Evolutionary conservation across 768 basidiomycete species (phyloP).

Genomic region (Zangia roseola): DNA sequence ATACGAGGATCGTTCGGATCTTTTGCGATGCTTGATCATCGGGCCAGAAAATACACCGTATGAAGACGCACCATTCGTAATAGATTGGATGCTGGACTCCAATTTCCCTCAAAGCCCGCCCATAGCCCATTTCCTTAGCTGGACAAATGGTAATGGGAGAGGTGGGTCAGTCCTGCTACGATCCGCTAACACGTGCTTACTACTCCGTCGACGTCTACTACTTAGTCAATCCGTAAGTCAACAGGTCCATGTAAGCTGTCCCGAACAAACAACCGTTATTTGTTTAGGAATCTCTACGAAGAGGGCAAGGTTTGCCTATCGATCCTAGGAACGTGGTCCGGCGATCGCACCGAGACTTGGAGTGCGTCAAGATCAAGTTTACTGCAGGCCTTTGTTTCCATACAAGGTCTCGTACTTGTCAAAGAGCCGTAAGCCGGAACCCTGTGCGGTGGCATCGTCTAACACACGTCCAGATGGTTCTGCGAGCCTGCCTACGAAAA

Average conservation of each 20-base stretch:
- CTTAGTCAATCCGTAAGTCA: constrained; percentile 70
- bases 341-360: constrained; percentile 88
- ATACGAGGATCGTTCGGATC: constrained; percentile 87
- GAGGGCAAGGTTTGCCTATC: constrained; percentile 95
- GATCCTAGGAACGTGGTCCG: constrained; percentile 89
- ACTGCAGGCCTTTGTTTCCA: constrained; percentile 89
- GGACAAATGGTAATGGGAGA: constrained; percentile 93
- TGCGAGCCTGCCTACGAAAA: constrained; percentile 95
- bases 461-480: constrained; percentile 58
- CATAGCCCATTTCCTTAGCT: constrained; percentile 85
- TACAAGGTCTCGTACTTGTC: constrained; percentile 90
- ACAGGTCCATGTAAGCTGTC: background rate
- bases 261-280: background rate
- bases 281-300: constrained; percentile 79
- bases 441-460: constrained; percentile 1
- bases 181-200: background rate
- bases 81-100: constrained; percentile 88
- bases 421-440: constrained; percentile 75
- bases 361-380: constrained; percentile 80
- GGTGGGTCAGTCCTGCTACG: constrained; percentile 14
- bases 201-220: background rate
- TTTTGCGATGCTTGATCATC: constrained; percentile 85
- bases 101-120: constrained; percentile 84
- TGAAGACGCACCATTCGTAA: constrained; percentile 90
- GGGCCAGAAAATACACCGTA: constrained; percentile 96